Percentiles rank a stretch among this genome's conserved stretches.
phyloP scores from a whole-genome alignment of 495 filamentous ascomycete genomes.

The Staphylotrichum tortipilum region DNA sequence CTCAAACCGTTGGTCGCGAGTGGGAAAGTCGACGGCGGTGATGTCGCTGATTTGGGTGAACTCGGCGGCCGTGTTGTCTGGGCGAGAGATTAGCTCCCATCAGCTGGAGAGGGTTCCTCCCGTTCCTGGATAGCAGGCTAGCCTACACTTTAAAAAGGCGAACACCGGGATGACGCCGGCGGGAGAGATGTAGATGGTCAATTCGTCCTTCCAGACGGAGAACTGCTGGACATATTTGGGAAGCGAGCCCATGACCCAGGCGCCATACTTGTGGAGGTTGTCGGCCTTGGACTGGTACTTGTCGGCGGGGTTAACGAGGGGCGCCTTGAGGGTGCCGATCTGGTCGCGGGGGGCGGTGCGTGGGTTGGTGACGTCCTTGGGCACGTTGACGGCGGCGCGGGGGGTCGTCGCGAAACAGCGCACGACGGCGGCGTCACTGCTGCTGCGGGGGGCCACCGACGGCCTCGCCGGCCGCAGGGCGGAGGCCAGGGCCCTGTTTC shows the following conservation, averaged over 20 bases:
- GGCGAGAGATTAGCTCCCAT: background rate
- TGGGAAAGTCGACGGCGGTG: slow-evolving; percentile 92
- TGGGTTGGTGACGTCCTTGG: slow-evolving; percentile 59
- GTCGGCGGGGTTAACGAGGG: slow-evolving; percentile 85
- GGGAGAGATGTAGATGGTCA: slow-evolving; percentile 86
- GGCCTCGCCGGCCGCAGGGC: slow-evolving; percentile 48
- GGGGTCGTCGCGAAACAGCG: slow-evolving; percentile 49
- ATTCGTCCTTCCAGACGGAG: slow-evolving; percentile 98
- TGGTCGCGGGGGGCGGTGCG: slow-evolving; percentile 50
- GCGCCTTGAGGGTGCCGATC: slow-evolving; percentile 54
- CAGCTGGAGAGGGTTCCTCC: too few species aligned
- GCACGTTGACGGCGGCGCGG: slow-evolving; percentile 36
- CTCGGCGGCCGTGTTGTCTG: slow-evolving; percentile 88
- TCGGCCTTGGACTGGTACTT: slow-evolving; percentile 81
- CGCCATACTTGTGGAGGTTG: slow-evolving; percentile 81
- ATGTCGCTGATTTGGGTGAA: slow-evolving; percentile 90
- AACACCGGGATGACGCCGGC: slow-evolving; percentile 82
- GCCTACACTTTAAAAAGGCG: slow-evolving; percentile 77
- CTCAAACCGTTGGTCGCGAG: slow-evolving; percentile 89
- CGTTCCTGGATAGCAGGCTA: too few species aligned
- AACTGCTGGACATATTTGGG: slow-evolving; percentile 99
- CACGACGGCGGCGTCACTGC: slow-evolving; percentile 19
- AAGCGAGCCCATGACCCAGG: slow-evolving; percentile 92
- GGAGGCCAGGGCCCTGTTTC: slow-evolving; percentile 52
- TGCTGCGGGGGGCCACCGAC: slow-evolving; percentile 21